Base-by-base conservation (phyloP, 805 yeast genomes). In the Wickerhamiella cacticola region DNA sequence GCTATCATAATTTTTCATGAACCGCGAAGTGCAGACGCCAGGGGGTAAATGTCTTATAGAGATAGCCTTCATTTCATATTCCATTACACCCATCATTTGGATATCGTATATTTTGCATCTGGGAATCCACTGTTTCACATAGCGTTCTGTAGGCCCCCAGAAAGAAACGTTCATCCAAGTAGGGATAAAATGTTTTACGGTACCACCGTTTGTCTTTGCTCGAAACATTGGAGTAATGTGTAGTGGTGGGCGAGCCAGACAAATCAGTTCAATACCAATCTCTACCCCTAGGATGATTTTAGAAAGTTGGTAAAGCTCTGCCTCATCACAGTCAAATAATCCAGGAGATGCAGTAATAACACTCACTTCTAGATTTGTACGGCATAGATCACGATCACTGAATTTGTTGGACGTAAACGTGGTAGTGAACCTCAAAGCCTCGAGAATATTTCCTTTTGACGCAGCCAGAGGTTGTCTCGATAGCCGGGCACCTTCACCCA, bases 21-120 rank as follows among this genome's bases (percentile, higher is more conserved):
- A 68, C 43, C 52, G 56, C 50, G 42, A 51, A 23, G 49, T 60
- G 21, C 56, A 48, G 2, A 56, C 53, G 5, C 58, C 56, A 10
- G 68, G 71, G 45, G 50, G 48, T 24, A 87, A 64, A 45, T 80
- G 72, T 15, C 78, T 79, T 9, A 88, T 74, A 7, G 78, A 75
- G 6, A 82, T 75, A 10, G 81, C 76, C 53, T 79, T 77, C 49
- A 79, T 68, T 58, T 92, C 96, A 56, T 84, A 85, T 57, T 89
- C 97, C 80, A 89, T 86, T 6, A 92, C 75, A 0, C 97, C 97
- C 94, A 89, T 89, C 96, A 92, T 92, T 62, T 92, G 97, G 16
- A 92, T 65, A 58, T 89, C 97, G 62, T 92, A 89, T 45, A 92
- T 88, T 57, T 85, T 86, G 63, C 96, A 87, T 29, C 92, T 70